These are phyloP conservation scores for Amanita muscaria DNA, from an alignment of 768 basidiomycete genomes.

Conservation along the genomic window DNA sequence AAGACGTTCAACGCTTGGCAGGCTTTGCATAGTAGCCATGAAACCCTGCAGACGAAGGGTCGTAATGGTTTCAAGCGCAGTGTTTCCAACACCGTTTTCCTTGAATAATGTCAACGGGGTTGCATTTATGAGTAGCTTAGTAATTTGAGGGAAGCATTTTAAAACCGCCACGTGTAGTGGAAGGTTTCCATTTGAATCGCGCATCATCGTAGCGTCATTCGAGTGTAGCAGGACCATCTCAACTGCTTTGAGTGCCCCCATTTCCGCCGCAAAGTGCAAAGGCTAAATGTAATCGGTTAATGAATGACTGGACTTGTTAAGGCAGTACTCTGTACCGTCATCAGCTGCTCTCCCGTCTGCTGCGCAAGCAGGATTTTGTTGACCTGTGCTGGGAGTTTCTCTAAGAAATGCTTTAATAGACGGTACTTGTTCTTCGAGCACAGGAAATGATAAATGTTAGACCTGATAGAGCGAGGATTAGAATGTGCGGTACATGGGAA, in stretches of 20 bases:
- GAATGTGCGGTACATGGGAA: neutral
- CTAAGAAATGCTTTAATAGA: constrained; percentile 34
- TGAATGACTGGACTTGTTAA: neutral
- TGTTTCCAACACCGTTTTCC: constrained; percentile 45
- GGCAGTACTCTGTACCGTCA: neutral
- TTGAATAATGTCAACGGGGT: constrained; percentile 29
- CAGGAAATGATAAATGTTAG: constrained; percentile 49
- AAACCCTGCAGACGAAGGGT: constrained; percentile 20
- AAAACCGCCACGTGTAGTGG: constrained; percentile 43
- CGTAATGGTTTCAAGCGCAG: constrained; percentile 28
- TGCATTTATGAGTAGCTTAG: constrained; percentile 28
- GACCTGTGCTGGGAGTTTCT: constrained; percentile 43
- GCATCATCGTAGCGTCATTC: constrained; percentile 26
- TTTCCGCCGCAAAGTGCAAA: constrained; percentile 43
- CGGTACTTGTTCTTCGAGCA: constrained; percentile 21
- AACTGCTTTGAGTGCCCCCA: constrained; percentile 20
- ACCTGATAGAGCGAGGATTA: constrained; percentile 27
- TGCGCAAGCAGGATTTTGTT: too few relatives aligned
- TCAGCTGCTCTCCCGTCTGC: too few relatives aligned
- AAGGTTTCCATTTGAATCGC: constrained; percentile 41
- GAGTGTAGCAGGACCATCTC: constrained; percentile 31
- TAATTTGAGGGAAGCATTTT: constrained; percentile 24
- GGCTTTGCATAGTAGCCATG: constrained; percentile 5
- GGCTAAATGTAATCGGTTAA: constrained; percentile 28
- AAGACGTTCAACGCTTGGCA: too few relatives aligned